phyloP scores from a whole-genome alignment of 2,329 filamentous ascomycete species.

The Fusarium sp. region DNA sequence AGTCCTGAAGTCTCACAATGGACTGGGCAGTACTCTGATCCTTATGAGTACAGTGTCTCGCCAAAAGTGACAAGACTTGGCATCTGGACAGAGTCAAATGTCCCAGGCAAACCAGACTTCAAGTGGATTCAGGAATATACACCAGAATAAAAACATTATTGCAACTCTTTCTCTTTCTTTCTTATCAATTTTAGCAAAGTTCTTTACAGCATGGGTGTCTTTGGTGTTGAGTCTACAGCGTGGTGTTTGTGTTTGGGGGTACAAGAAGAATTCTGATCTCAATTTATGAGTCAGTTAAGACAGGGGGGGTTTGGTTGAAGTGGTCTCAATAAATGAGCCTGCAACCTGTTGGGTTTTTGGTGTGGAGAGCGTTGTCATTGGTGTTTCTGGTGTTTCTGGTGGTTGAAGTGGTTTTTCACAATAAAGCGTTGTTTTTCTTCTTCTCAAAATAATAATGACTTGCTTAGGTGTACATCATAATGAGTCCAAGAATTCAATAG shows the following conservation, averaged over 20 bases:
- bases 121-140: background rate
- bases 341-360: background rate
- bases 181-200: background rate
- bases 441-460: background rate
- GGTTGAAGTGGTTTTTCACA: background rate
- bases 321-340: background rate
- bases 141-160: background rate
- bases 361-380: background rate
- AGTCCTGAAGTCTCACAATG: background rate
- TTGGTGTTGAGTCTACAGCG: background rate
- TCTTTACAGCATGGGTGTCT: background rate
- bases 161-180: background rate
- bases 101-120: background rate
- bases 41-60: background rate
- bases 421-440: background rate
- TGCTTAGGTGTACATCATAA: too few species aligned
- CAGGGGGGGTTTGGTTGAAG: background rate
- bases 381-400: background rate
- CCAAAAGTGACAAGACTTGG: background rate
- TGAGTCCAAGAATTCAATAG: background rate
- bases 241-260: background rate
- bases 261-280: background rate
- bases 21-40: background rate
- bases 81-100: background rate
- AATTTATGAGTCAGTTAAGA: background rate